Percentiles rank a stretch among this genome's conserved stretches.
These are phyloP conservation scores for Fusarium tanahbumbuense DNA, from an alignment of 2,329 filamentous ascomycete genomes.

Conservation along the genomic window DNA sequence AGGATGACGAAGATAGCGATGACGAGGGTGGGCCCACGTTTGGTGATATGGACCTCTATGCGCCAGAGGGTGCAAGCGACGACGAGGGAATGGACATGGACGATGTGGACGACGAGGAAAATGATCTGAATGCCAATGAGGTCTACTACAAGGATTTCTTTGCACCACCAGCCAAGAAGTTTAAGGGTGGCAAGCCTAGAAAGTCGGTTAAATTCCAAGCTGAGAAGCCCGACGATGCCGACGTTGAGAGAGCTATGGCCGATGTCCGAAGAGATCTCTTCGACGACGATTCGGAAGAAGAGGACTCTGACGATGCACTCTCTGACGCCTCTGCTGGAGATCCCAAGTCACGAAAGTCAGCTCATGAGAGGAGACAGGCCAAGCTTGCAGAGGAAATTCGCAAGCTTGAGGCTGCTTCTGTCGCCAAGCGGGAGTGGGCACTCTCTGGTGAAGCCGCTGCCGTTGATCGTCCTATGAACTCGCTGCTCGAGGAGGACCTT, in stretches of 20 bases:
- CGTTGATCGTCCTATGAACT: constrained; percentile 86
- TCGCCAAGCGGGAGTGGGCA: constrained; percentile 92
- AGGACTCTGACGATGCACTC: constrained; percentile 72
- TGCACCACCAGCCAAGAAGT: constrained; percentile 82
- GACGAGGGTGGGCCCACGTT: constrained; percentile 87
- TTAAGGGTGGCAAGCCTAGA: constrained; percentile 61
- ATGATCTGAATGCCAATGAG: constrained; percentile 82
- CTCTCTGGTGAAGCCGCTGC: constrained; percentile 89
- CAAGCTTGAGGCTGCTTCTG: constrained; percentile 86
- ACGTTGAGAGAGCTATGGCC: constrained; percentile 85
- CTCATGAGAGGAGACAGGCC: constrained; percentile 87
- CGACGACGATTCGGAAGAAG: constrained; percentile 76
- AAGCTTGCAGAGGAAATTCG: constrained; percentile 91
- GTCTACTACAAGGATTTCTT: constrained; percentile 96
- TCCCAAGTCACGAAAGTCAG: constrained; percentile 79
- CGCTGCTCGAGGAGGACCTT: constrained; percentile 91
- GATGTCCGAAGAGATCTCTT: constrained; percentile 92
- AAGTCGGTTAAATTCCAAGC: constrained; percentile 56
- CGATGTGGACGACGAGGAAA: constrained; percentile 67
- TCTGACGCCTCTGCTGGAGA: constrained; percentile 76
- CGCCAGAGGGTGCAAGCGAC: constrained; percentile 74
- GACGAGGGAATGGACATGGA: constrained; percentile 70
- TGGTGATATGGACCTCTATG: constrained; percentile 79
- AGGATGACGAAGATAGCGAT: constrained; percentile 62
- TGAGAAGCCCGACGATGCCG: constrained; percentile 66